Evolutionary conservation across 192 early-diverging fungal genomes (phyloP), one percentile per base, ranked within the genome.

Genomic region (Pilobolus umbonatus): DNA sequence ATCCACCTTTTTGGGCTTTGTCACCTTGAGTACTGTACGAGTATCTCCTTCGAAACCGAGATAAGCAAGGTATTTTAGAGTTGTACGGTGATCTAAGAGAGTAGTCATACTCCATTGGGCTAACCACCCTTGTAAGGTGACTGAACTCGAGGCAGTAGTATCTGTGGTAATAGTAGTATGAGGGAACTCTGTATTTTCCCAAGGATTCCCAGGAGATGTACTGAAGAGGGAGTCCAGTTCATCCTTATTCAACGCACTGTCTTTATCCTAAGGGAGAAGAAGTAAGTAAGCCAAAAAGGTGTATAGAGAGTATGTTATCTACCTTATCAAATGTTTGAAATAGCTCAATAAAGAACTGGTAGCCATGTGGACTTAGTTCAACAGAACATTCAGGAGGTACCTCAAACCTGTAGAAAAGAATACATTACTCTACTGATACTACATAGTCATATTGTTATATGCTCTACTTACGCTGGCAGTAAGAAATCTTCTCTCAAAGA

Each of bases 101-200:
- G 97, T 98, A 1, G 92, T 95, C 95, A 98, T 97, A 74, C 94
- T 92, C 97, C 97, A 99, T 65, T 97, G 95, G n/a, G 94, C 95
- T 25, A 99, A 72, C 77, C 94, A 99, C 15, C 95, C 94, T 69
- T 96, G 94, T 48, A 98, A 75, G 3, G 97, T 95, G 8, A 99
- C 89, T 11, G 85, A 84, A 14, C 93, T 93, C 1, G 89, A 78
- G 38, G 90, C 89, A 24, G 92, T 91, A 34, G 92, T 94, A n/a
- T n/a, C n/a, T n/a, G n/a, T n/a, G n/a, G n/a, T n/a, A 12, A 95
- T 87, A 1, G 92, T 94, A 3, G 92, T 91, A 55, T 93, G 85
- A 10, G 93, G 90, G 57, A 96, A 95, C 31, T 79, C 87, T 17
- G 85, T 85, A 48, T 83, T 80, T 38, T 80, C 78, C 97, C 97